phyloP scores from a whole-genome alignment of 192 early-diverging fungal genomes.

The Entrophospora sp. region DNA sequence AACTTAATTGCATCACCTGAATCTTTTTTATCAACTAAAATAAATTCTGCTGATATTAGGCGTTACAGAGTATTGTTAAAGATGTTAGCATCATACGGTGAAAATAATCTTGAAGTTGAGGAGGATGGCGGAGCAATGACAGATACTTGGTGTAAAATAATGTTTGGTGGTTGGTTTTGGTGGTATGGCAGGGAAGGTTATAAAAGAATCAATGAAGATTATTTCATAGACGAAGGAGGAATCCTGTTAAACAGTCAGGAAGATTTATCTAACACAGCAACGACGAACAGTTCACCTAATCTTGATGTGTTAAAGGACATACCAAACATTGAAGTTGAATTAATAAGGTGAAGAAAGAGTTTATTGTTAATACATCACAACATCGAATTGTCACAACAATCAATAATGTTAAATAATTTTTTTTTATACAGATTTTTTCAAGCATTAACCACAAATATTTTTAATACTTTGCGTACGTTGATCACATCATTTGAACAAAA shows the following conservation, averaged over 20 bases:
- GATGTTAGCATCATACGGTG: slow-evolving; percentile 20
- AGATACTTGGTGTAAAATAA: slow-evolving; percentile 30
- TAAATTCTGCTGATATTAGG: slow-evolving; percentile 27
- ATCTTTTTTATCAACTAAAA: slow-evolving; percentile 14
- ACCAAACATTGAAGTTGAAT: slow-evolving; percentile 21
- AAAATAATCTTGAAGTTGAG: not conserved
- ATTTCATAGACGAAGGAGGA: slow-evolving; percentile 15
- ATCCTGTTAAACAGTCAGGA: not conserved
- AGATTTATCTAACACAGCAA: not conserved
- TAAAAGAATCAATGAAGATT: slow-evolving; percentile 18
- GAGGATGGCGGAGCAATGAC: slow-evolving; percentile 24
- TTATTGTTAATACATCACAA: too few species aligned
- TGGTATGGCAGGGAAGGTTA: slow-evolving; percentile 35
- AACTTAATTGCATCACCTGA: slow-evolving; percentile 2
- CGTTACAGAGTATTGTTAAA: slow-evolving; percentile 36
- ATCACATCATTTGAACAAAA: not conserved
- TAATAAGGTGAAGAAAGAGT: slow-evolving; percentile 29
- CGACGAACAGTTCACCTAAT: slow-evolving; percentile 4
- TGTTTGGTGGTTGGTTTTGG: slow-evolving; percentile 44
- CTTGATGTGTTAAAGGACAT: slow-evolving; percentile 3
- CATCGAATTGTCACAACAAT: too few species aligned
- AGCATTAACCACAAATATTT: slow-evolving; percentile 26
- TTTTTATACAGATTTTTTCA: slow-evolving; percentile 23
- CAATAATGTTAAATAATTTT: slow-evolving; percentile 22
- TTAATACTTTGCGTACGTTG: slow-evolving; percentile 1